These are phyloP conservation scores for Cercospora brassicicola DNA, from an alignment of 2,329 filamentous ascomycete species.

Conservation along the genomic window DNA sequence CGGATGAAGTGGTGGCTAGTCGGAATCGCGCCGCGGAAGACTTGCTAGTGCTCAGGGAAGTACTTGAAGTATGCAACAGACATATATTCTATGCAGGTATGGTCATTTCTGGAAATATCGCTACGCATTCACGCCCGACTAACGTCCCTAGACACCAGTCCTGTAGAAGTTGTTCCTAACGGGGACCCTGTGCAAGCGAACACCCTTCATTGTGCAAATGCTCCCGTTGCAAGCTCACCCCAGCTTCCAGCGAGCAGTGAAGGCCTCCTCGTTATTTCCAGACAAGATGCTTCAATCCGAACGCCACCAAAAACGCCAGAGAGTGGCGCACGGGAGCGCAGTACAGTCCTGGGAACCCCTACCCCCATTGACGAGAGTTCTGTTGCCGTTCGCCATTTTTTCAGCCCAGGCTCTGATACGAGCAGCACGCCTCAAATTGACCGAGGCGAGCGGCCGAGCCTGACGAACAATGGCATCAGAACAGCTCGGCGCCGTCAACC, in stretches of 20 bases:
- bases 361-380: not conserved
- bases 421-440: not conserved
- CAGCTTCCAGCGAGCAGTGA: not conserved
- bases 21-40: not conserved
- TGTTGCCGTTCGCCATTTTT: not conserved
- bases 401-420: not conserved
- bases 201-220: not conserved
- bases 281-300: not conserved
- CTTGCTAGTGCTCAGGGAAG: not conserved
- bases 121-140: not conserved
- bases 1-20: not conserved
- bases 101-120: not conserved
- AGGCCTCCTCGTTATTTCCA: not conserved
- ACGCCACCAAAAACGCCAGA: not conserved
- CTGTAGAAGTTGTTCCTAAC: not conserved
- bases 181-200: not conserved
- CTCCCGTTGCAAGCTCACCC: not conserved
- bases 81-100: not conserved
- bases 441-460: not conserved
- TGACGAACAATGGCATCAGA: not conserved
- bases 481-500: not conserved
- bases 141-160: not conserved
- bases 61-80: not conserved
- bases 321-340: not conserved
- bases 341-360: not conserved